phyloP scores from a whole-genome alignment of 805 yeast genomes.

The Yarrowia divulgata region DNA sequence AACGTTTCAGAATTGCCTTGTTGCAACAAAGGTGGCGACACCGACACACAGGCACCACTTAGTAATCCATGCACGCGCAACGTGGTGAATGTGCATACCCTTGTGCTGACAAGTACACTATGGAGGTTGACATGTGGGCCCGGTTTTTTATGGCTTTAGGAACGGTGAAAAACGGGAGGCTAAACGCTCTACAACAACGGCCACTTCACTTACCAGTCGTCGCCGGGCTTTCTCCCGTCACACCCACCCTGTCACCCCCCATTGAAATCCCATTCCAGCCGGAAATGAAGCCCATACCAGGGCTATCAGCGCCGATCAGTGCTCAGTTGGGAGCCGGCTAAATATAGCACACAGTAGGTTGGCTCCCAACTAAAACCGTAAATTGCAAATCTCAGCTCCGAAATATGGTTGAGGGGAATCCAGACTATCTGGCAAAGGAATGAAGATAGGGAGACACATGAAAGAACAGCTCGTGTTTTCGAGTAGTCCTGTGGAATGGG shows the following conservation, averaged over 20 bases:
- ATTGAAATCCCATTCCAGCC: not conserved
- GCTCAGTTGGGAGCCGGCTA: conserved; percentile 14
- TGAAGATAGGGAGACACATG: not conserved
- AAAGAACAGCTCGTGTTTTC: not conserved
- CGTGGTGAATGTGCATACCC: conserved; percentile 39
- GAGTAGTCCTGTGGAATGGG: not conserved
- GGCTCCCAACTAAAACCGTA: conserved; percentile 25
- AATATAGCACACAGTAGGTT: conserved; percentile 18
- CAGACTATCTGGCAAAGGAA: not conserved
- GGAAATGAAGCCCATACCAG: conserved; percentile 24
- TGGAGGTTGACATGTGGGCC: not conserved
- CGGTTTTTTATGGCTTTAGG: not conserved
- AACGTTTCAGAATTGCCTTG: conserved; percentile 30
- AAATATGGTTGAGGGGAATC: conserved; percentile 23
- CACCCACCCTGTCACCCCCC: too few relatives aligned
- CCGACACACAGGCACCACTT: conserved; percentile 25
- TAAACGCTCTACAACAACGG: too few relatives aligned
- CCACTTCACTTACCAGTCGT: too few relatives aligned
- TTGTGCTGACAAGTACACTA: conserved; percentile 13
- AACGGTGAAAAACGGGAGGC: not conserved
- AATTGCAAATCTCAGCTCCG: conserved; percentile 1
- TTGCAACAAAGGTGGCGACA: conserved; percentile 30
- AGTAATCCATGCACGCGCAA: conserved; percentile 39
- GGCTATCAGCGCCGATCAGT: conserved; percentile 22
- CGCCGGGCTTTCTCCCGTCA: too few relatives aligned